Base-by-base conservation (phyloP, 1,284 basidiomycete species). In the Malassezia restricta region DNA sequence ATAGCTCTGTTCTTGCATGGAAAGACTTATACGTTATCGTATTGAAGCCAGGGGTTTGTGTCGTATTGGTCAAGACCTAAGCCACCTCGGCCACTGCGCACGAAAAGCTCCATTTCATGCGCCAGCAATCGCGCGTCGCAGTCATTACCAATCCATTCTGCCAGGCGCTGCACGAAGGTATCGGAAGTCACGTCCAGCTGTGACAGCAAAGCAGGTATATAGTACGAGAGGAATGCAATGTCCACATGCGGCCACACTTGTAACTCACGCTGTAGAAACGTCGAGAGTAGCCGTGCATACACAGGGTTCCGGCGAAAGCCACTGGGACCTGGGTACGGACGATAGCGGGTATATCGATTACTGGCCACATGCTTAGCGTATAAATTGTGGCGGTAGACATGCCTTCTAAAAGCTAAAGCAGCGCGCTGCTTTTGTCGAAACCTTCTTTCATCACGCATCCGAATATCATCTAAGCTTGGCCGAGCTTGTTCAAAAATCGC, bases 211-310 rank as follows among this genome's bases (percentile, higher is more conserved):
- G 53, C 53, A 28, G 53, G 53, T 5, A 55, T 55, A 50, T 55
- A 55, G 41, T 32, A 46, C 8, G 43, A 45, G 14, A 55, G 44
- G 27, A 55, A 55, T 3, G 42, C 17, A 5, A 46, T 41, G 15
- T 55, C 53, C 5, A 55, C 28, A 32, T 55, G 47, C 8, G 53
- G 48, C 53, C 53, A 55, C 27, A 55, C 53, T 14, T 55, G 53
- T 14, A 55, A 39, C 20, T 55, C 53, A 12, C 53, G 53, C 15
- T 50, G 43, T 11, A 55, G 28, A 37, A 55, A 55, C 8, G 41
- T 37, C n/a, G 53, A 40, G 9, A 55, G 28, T 3, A 55, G 39
- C 3, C 53, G 42, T 3, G 53, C 53, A 31, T 50, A 50, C 5
- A 27, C 44, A 1, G 53, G 41, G 30, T 55, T 45, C 12, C 8